A percentile compares a stretch with the other conserved stretches of the same genome.
These are phyloP conservation scores for Amanita polypyramis DNA, from an alignment of 768 basidiomycete genomes.

Conservation along the genomic window DNA sequence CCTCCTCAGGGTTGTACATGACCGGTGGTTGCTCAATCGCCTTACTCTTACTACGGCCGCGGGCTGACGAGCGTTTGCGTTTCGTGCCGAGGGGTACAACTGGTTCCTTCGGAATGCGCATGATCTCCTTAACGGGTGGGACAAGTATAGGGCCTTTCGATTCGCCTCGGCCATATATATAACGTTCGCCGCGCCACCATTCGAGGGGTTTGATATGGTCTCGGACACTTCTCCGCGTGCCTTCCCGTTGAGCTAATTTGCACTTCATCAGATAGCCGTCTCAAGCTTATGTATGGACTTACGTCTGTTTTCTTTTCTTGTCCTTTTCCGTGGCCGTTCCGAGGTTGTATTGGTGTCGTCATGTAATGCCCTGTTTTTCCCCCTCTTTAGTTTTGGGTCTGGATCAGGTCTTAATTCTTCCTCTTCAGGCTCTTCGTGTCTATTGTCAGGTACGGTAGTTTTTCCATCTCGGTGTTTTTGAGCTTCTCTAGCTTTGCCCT, in stretches of 20 bases:
- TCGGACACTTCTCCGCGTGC: constrained; percentile 64
- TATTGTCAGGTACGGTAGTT: not conserved
- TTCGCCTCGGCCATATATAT: constrained; percentile 59
- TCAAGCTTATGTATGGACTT: constrained; percentile 3
- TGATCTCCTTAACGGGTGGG: constrained; percentile 62
- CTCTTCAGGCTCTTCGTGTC: constrained; percentile 13
- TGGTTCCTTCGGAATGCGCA: constrained; percentile 36
- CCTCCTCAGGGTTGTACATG: constrained; percentile 47
- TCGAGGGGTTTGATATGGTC: constrained; percentile 66
- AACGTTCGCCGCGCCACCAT: constrained; percentile 89
- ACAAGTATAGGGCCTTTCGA: constrained; percentile 37
- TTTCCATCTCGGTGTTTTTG: constrained; percentile 9
- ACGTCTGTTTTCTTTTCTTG: constrained; percentile 34
- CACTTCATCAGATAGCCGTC: not conserved
- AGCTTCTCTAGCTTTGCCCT: constrained; percentile 28
- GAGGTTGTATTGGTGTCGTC: constrained; percentile 12
- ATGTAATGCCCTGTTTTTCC: constrained; percentile 24
- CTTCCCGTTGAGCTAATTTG: constrained; percentile 28
- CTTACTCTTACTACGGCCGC: constrained; percentile 49
- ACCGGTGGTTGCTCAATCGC: constrained; percentile 28
- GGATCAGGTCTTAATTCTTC: constrained; percentile 19
- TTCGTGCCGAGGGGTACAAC: constrained; percentile 22
- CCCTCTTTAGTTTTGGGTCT: constrained; percentile 20
- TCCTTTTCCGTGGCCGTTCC: constrained; percentile 15
- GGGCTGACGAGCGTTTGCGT: constrained; percentile 22